These are phyloP conservation scores for apple (Malus domestica) DNA, from an alignment of 306 rosid species.

Conservation along the genomic window ASM211411v1 NC_041796.1:23584001-23584500, in stretches of 20 bases:
- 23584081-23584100: not conserved
- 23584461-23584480: not conserved
- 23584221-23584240: not conserved
- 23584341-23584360: not conserved
- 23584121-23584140: not conserved
- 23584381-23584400: not conserved
- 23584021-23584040: not conserved
- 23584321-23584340: not conserved
- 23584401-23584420: not conserved
- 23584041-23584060: not conserved
- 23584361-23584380: not conserved
- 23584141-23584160: not conserved
- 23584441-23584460: not conserved
- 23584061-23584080: not conserved
- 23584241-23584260: not conserved
- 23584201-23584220: not conserved
- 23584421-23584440: not conserved
- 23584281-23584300: not conserved
- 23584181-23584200: not conserved
- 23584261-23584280: not conserved
- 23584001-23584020: not conserved
- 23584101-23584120: not conserved
- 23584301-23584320: not conserved
- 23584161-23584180: not conserved
- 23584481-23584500: not conserved